Conservation (phyloP, 176 grass and related monocot genomes). For the Miscanthus lutarioriparius region DNA sequence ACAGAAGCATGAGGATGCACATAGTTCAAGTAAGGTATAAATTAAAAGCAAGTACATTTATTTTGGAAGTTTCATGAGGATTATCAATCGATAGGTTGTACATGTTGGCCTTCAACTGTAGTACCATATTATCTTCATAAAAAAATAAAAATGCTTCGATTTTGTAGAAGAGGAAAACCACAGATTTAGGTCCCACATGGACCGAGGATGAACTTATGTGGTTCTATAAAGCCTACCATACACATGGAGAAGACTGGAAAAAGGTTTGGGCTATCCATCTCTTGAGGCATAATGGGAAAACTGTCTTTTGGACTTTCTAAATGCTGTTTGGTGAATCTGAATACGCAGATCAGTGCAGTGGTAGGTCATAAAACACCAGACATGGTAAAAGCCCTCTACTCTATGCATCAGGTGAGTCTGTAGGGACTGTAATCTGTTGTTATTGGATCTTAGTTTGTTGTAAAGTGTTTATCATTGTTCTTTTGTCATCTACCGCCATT, state of each 20-base stretch:
- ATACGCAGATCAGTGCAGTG: slow-evolving; percentile 40
- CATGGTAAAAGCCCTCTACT: slow-evolving; percentile 50
- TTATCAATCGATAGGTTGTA: slow-evolving; percentile 6
- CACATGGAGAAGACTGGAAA: slow-evolving; percentile 65
- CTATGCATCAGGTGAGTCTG: slow-evolving; percentile 52
- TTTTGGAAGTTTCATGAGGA: neutral
- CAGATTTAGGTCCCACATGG: slow-evolving; percentile 38
- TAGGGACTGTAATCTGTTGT: neutral
- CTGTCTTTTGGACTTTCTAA: neutral
- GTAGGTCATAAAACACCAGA: slow-evolving; percentile 45
- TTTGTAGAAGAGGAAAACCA: slow-evolving; percentile 47
- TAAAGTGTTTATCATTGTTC: neutral
- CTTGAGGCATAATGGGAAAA: slow-evolving; percentile 1
- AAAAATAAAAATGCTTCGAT: slow-evolving; percentile 1
- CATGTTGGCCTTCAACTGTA: neutral
- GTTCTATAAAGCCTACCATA: slow-evolving; percentile 55
- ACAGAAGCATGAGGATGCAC: slow-evolving; percentile 9
- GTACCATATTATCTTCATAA: neutral
- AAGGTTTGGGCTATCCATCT: slow-evolving; percentile 27
- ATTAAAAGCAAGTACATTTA: slow-evolving; percentile 31
- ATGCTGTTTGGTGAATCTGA: slow-evolving; percentile 1
- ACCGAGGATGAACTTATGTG: slow-evolving; percentile 43
- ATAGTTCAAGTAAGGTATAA: slow-evolving; percentile 41
- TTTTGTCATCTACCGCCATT: neutral
- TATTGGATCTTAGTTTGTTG: neutral